Conservation (phyloP, 140 eudicot genomes). For the Senecio squalidus region DNA sequence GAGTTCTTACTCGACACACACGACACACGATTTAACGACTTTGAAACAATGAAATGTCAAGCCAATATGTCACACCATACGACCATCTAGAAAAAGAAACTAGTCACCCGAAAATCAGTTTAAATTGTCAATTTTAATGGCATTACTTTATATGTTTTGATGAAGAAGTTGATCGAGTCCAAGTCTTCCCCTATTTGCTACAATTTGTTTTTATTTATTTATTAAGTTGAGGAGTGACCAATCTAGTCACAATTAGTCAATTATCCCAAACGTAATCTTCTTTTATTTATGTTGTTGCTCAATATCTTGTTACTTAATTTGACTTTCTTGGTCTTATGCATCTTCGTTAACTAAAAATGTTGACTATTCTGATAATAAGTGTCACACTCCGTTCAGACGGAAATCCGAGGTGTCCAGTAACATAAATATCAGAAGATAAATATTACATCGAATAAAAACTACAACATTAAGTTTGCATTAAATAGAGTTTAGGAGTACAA, state of each 20-base stretch:
- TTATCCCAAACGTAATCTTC: background rate
- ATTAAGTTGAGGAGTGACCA: conserved; percentile 1
- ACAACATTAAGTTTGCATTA: too few species aligned
- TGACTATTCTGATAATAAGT: background rate
- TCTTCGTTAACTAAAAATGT: too few species aligned
- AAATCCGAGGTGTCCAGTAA: too few species aligned
- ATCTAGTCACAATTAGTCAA: conserved; percentile 12
- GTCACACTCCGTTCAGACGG: too few species aligned
- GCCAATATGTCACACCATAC: background rate
- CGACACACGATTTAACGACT: background rate
- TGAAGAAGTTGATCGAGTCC: background rate
- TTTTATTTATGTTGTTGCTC: background rate
- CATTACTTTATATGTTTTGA: too few species aligned
- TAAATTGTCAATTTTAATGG: background rate
- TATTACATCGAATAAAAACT: too few species aligned
- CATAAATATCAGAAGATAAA: too few species aligned
- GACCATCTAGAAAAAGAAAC: conserved; percentile 13
- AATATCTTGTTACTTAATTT: background rate
- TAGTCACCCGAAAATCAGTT: conserved; percentile 9
- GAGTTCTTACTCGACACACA: too few species aligned
- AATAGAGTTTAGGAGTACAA: too few species aligned
- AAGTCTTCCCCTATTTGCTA: background rate
- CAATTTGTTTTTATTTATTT: background rate
- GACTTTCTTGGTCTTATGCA: conserved; percentile 7
- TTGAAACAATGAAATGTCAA: background rate